A percentile compares a stretch with the other conserved stretches of the same genome.
Conservation (phyloP, 2,329 filamentous ascomycete species). For the Fusarium brevicatenulatum region DNA sequence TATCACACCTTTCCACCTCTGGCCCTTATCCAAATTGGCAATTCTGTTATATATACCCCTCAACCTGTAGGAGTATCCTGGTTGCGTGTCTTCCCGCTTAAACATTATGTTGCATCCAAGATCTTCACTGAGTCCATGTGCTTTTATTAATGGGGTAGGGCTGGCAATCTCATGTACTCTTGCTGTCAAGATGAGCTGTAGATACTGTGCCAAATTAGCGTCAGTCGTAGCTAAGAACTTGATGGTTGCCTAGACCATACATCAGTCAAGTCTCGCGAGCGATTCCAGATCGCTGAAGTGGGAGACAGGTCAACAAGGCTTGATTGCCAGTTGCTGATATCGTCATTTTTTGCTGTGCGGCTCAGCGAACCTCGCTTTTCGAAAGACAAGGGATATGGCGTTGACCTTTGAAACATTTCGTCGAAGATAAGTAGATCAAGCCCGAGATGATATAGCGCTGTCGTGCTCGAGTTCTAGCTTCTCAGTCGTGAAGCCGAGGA, state of each 20-base stretch:
- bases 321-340: background rate
- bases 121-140: background rate
- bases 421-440: background rate
- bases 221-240: rapidly evolving
- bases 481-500: too few relatives aligned
- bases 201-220: background rate
- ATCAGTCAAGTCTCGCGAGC: background rate
- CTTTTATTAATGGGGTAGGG: background rate
- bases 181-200: background rate
- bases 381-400: rapidly evolving
- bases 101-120: background rate
- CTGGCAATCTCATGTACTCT: background rate
- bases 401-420: background rate
- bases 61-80: background rate
- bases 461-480: background rate
- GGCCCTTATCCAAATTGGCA: background rate
- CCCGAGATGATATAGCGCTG: rapidly evolving
- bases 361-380: background rate
- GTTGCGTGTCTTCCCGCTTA: background rate
- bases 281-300: too few relatives aligned
- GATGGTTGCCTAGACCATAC: background rate
- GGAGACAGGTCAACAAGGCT: too few relatives aligned
- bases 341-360: background rate
- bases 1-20: background rate
- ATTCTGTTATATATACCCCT: background rate